Evolutionary conservation across 306 rosid genomes (phyloP), one percentile per base, ranked within the genome.

Genomic region (Vigna radiata): DNA sequence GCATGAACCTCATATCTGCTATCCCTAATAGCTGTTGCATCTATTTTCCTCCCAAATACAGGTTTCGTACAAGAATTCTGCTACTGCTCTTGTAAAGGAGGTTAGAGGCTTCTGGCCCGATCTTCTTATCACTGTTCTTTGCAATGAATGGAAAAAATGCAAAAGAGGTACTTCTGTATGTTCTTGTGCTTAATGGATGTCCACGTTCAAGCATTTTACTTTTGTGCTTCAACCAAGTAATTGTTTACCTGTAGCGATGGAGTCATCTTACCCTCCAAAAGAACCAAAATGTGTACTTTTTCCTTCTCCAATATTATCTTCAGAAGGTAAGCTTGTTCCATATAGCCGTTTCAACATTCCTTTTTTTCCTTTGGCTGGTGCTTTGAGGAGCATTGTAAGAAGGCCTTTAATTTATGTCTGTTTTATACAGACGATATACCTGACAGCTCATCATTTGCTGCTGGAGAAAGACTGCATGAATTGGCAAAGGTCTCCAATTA

Each of bases 391-490:
- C 61, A 74, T 48, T 52, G 36, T 49, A 49, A 47, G 70, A 52
- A 21, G 67, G 76, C 21, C 43, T 4, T 31, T 62, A 68, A 54
- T 50, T 25, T 36, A 68, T 52, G 53, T 64, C 61, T 62, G 83
- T 83, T 25, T 29, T 73, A 69, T 64, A 52, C 89, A 87, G 90
- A 82, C 81, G 91, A 72, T 81, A 72, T 91, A 49, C 77, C 88
- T 17, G 87, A 88, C 58, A 89, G 84, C 72, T 94, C 96, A 63
- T 91, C 98, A 8, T 82, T 86, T 71, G 63, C 87, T 81, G 91
- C 94, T 71, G 98, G 96, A 78, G 92, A 86, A 86, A 90, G 87
- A 89, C 86, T 94, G 97, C 89, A 83, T 9, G 96, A 94, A 82
- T 77, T 86, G 84, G 91, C 85, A 73, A 94, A 91, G 97, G 98